Evolutionary conservation across 2,329 filamentous ascomycete species (phyloP).

Genomic region (Fusarium sublunatum): DNA sequence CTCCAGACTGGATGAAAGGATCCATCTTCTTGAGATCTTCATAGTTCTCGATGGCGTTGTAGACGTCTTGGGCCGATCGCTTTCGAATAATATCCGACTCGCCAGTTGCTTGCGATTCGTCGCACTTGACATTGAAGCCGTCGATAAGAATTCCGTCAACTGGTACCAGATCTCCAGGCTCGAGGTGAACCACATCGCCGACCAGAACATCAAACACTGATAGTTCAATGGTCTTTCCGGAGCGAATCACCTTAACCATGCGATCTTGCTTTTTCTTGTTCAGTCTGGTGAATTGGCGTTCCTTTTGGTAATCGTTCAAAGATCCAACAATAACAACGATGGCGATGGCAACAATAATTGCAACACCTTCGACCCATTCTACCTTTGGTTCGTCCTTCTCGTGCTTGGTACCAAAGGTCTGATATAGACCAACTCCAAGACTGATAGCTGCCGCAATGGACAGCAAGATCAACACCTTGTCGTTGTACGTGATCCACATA

Average conservation of each 20-base stretch:
- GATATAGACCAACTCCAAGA: slow-evolving; percentile 79
- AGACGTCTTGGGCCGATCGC: slow-evolving; percentile 73
- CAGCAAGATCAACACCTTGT: slow-evolving; percentile 81
- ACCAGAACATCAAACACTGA: slow-evolving; percentile 76
- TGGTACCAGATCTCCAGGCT: slow-evolving; percentile 79
- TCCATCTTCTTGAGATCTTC: slow-evolving; percentile 78
- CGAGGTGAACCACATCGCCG: slow-evolving; percentile 78
- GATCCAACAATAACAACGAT: slow-evolving; percentile 83
- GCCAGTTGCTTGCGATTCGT: slow-evolving; percentile 82
- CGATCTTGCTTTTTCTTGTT: slow-evolving; percentile 85
- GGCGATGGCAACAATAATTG: slow-evolving; percentile 81
- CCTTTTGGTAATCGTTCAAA: slow-evolving; percentile 83
- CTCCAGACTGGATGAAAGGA: slow-evolving; percentile 86
- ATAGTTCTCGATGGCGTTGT: slow-evolving; percentile 73
- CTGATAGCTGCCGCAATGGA: slow-evolving; percentile 78
- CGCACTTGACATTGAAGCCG: slow-evolving; percentile 79
- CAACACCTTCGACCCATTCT: slow-evolving; percentile 85
- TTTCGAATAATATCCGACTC: slow-evolving; percentile 82
- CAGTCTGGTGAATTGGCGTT: slow-evolving; percentile 80
- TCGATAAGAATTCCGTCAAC: slow-evolving; percentile 79
- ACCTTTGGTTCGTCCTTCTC: slow-evolving; percentile 64
- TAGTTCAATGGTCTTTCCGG: slow-evolving; percentile 75
- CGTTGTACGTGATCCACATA: slow-evolving; percentile 86
- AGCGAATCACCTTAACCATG: slow-evolving; percentile 76
- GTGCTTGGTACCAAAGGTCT: slow-evolving; percentile 73